These are phyloP conservation scores for Microbotryum scabiosae DNA, from an alignment of 1,284 basidiomycete species.

Conservation along the genomic window DNA sequence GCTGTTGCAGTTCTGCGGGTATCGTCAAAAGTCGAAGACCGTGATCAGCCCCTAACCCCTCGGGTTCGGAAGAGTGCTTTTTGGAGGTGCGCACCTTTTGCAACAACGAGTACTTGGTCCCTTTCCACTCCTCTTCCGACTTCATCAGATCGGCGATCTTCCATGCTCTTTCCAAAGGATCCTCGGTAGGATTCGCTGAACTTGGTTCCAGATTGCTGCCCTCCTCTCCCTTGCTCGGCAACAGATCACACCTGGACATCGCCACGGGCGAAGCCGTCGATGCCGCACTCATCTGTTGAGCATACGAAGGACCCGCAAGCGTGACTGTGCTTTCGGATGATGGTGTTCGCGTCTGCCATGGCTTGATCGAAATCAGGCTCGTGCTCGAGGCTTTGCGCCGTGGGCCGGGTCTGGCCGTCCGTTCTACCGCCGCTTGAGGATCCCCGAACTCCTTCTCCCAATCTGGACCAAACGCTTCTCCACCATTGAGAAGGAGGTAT, in stretches of 20 bases:
- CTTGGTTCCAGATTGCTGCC: background rate
- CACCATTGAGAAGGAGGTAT: slow-evolving; percentile 12
- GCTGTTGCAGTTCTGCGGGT: slow-evolving; percentile 35
- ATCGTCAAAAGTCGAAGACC: too few relatives aligned
- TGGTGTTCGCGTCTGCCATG: too few relatives aligned
- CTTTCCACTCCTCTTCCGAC: slow-evolving; percentile 28
- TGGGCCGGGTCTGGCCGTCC: background rate
- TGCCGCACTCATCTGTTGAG: background rate
- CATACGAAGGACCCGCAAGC: background rate
- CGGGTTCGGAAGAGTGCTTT: too few relatives aligned
- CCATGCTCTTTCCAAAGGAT: slow-evolving; percentile 14
- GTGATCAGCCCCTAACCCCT: too few relatives aligned
- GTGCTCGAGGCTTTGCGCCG: background rate
- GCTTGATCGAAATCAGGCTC: background rate
- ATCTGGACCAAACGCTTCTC: slow-evolving; percentile 12
- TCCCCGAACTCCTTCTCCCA: slow-evolving; percentile 10
- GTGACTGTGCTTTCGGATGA: too few relatives aligned
- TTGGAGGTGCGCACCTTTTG: slow-evolving; percentile 6
- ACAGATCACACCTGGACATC: background rate
- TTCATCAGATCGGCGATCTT: slow-evolving; percentile 27
- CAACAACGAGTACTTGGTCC: slow-evolving; percentile 26
- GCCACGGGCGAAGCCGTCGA: slow-evolving; percentile 1
- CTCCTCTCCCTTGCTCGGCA: background rate
- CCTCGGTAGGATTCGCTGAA: slow-evolving; percentile 1
- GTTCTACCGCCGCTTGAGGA: background rate